phyloP scores from a whole-genome alignment of 192 early-diverging fungal genomes.

The Coemansia nantahalensis region DNA sequence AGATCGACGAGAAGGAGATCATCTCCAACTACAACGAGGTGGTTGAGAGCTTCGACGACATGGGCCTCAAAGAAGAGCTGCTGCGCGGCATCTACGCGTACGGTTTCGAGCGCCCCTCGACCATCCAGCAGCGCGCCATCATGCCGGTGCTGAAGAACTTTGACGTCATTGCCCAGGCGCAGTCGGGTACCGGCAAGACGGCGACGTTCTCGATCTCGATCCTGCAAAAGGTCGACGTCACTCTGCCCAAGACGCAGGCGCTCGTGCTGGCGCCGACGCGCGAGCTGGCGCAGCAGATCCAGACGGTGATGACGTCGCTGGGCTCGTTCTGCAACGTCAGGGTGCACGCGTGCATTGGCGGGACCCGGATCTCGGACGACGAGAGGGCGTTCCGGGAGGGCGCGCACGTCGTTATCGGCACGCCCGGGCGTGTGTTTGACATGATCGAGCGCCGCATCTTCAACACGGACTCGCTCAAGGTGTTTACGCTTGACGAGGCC shows the following conservation, averaged over 20 bases:
- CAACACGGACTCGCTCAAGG: conserved; percentile 83
- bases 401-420: conserved; percentile 94
- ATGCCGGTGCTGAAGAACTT: conserved; percentile 90
- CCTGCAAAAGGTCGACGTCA: conserved; percentile 87
- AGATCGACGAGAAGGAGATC: conserved; percentile 50
- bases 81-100: conserved; percentile 98
- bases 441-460: conserved; percentile 95
- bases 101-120: conserved; percentile 96
- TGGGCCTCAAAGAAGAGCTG: conserved; percentile 86
- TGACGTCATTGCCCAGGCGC: conserved; percentile 99
- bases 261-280: conserved; percentile 97
- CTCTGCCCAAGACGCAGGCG: conserved; percentile 82
- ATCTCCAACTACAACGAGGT: conserved; percentile 95
- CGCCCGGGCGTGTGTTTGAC: conserved; percentile 97
- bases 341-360: conserved; percentile 97
- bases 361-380: conserved; percentile 92
- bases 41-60: conserved; percentile 94
- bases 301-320: conserved; percentile 91
- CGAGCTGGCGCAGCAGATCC: conserved; percentile 98
- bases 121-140: conserved; percentile 97
- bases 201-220: conserved; percentile 99
- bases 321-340: conserved; percentile 95
- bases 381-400: conserved; percentile 75
- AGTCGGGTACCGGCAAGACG: conserved; percentile 99
- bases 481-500: conserved; percentile 99